These are phyloP conservation scores for Saccharomycopsis schoenii DNA, from an alignment of 805 yeast genomes.

Conservation along the genomic window DNA sequence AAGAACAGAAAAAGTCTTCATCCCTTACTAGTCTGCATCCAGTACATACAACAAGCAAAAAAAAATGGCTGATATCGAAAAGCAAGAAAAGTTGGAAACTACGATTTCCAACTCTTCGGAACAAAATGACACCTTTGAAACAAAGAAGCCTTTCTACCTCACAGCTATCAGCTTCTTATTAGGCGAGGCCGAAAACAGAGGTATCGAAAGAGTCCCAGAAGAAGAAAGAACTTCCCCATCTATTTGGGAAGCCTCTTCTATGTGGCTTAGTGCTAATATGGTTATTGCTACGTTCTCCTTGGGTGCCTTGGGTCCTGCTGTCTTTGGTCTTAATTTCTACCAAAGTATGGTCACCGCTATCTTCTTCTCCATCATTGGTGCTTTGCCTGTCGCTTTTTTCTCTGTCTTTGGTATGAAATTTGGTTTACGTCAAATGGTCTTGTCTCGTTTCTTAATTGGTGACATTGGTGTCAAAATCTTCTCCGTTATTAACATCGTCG, in stretches of 20 bases:
- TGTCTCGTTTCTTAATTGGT: conserved; percentile 73
- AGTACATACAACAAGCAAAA: neutral
- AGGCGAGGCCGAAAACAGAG: conserved; percentile 47
- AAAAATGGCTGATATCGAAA: conserved; percentile 13
- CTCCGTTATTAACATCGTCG: conserved; percentile 65
- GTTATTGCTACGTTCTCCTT: conserved; percentile 75
- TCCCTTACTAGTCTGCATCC: too few relatives aligned
- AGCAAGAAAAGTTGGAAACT: conserved; percentile 17
- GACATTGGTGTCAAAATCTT: conserved; percentile 65
- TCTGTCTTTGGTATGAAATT: conserved; percentile 75
- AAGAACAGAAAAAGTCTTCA: too few relatives aligned
- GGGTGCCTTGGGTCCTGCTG: conserved; percentile 61
- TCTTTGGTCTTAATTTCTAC: conserved; percentile 65
- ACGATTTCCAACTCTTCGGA: conserved; percentile 11
- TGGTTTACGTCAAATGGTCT: conserved; percentile 82
- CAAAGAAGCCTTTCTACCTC: conserved; percentile 9
- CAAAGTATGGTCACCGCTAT: conserved; percentile 56
- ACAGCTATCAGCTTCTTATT: conserved; percentile 9
- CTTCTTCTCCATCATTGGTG: conserved; percentile 67
- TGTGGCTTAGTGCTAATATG: conserved; percentile 89
- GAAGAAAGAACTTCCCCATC: conserved; percentile 66
- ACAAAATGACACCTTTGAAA: conserved; percentile 9
- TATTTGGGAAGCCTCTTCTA: conserved; percentile 60
- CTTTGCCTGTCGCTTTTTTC: conserved; percentile 70
- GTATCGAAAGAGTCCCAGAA: conserved; percentile 74